Percentiles rank a stretch among this genome's conserved stretches.
Evolutionary conservation across 2,329 filamentous ascomycete species (phyloP).

Genomic region (Cryphonectria carpinicola): DNA sequence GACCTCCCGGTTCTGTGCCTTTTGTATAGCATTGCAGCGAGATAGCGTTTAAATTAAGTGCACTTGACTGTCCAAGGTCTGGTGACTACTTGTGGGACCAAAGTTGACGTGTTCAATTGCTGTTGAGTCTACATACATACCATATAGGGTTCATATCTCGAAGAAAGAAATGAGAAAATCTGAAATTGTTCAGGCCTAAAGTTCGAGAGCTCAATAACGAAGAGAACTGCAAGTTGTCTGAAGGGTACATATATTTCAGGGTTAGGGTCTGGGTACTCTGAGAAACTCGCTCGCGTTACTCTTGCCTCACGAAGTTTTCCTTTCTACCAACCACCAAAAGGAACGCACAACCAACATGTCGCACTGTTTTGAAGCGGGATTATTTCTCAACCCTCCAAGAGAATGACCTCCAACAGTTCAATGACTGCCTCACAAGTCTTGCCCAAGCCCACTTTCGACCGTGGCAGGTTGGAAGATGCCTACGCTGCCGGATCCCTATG

Average conservation of each 20-base stretch:
- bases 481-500: slow-evolving; percentile 21
- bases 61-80: background rate
- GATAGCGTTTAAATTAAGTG: background rate
- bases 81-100: background rate
- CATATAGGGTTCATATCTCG: background rate
- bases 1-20: background rate
- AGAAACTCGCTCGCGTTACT: background rate
- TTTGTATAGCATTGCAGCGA: background rate
- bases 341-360: background rate
- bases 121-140: background rate
- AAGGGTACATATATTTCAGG: background rate
- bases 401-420: background rate
- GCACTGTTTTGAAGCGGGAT: background rate
- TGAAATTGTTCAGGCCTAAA: background rate
- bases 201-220: background rate
- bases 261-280: background rate
- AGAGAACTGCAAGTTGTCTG: background rate
- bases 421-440: background rate
- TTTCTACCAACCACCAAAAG: background rate
- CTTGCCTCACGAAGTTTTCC: background rate
- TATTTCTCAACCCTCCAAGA: background rate
- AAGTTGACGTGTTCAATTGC: background rate
- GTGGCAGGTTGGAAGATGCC: slow-evolving; percentile 2
- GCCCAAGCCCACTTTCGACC: background rate
- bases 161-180: background rate